Base-by-base conservation (phyloP, 805 yeast species). In the Starmerella floricola region DNA sequence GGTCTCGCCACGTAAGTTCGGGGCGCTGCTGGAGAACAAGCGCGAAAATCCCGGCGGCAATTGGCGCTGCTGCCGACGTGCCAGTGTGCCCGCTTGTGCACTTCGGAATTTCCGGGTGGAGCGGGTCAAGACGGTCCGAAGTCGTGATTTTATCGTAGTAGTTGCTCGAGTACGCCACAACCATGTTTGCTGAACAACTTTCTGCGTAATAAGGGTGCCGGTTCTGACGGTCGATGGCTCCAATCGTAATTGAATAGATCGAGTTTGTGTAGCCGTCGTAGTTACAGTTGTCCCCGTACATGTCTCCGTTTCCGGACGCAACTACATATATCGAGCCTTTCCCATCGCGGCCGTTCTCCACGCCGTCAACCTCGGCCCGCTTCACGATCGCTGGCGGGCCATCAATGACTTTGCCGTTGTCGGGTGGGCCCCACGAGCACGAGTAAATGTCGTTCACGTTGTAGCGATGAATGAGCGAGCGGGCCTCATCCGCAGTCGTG, bases 361-460 rank as follows among this genome's bases (percentile, higher is more conserved):
- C 71, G 40, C 95, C 96, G 55, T 77, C 80, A n/a, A 82, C 58
- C 60, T 91, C 71, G 1, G 97, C 93, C 47, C 82, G 76, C 54
- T 74, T 72, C 6, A 88, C 95, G 23, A 88, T 55, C 27, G 65
- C 59, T 19, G 83, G 82, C 0, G 98, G 98, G 3, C 75, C 91
- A 40, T 83, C 86, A 70, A 91, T 74, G 1, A 94, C 73, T 43
- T 61, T 68, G 0, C 98, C 98, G 59, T 88, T 83, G 60, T 91
- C 98, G 2, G 85, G 73, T 2, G 98, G 98, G 6, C 98, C 98
- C 98, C 98, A 91, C 3, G 95, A 85, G 61, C 98, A 91, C 3
- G 95, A 83, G 59, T 86, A 91, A 31, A 91, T 91, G 60, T 91
- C 95, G 61, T 91, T 91, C 21, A 74, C 72, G 47, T 84, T 87